Evolutionary conservation across 257 asterid genomes (phyloP).

Genomic region (Plantago ovata): DNA sequence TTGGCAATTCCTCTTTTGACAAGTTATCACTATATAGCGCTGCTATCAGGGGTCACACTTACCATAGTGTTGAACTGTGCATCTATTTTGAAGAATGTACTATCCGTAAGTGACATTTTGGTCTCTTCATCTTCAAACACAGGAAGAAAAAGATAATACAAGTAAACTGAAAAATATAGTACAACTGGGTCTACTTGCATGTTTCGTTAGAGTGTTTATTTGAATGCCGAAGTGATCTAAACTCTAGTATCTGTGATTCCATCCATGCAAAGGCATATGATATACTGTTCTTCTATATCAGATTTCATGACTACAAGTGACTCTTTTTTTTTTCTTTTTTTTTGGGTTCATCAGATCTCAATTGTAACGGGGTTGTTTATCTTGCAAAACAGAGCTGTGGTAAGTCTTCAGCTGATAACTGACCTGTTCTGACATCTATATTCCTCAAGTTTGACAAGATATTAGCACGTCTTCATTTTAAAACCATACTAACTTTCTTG

Average conservation of each 20-base stretch:
- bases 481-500: not conserved
- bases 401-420: conserved; percentile 2
- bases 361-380: conserved; percentile 37
- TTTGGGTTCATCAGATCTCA: conserved; percentile 28
- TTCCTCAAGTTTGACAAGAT: not conserved
- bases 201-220: too few species aligned
- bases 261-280: too few species aligned
- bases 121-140: too few species aligned
- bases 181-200: too few species aligned
- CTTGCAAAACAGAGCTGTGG: conserved; percentile 49
- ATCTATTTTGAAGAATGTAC: conserved; percentile 34
- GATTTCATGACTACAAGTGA: not conserved
- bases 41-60: conserved; percentile 34
- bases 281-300: not conserved
- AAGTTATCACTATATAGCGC: conserved; percentile 41
- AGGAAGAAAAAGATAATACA: too few species aligned
- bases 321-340: not conserved
- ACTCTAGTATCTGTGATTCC: too few species aligned
- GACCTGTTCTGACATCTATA: not conserved
- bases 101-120: conserved; percentile 31
- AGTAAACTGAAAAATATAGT: too few species aligned
- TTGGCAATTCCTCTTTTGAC: conserved; percentile 36
- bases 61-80: conserved; percentile 32
- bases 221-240: too few species aligned
- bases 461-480: not conserved